Percentiles rank a stretch among this genome's conserved stretches.
Conservation (phyloP, 257 asterid species). For the Henckelia pumila region DNA sequence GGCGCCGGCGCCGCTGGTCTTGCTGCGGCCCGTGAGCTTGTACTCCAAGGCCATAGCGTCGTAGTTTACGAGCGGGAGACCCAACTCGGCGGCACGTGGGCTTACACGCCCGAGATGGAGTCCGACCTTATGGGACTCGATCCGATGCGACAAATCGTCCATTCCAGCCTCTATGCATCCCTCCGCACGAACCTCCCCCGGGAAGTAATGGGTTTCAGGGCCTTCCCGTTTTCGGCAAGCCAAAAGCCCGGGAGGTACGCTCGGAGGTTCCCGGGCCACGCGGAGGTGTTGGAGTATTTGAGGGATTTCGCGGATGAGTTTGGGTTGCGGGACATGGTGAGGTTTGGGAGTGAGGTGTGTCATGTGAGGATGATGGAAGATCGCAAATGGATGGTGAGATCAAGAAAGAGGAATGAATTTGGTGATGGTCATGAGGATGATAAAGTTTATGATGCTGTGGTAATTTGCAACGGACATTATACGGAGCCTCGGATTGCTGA, state of each 20-base stretch:
- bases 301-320: slow-evolving; percentile 64
- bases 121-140: slow-evolving; percentile 64
- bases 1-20: slow-evolving; percentile 98
- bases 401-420: slow-evolving; percentile 31
- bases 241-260: slow-evolving; percentile 50
- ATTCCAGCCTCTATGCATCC: slow-evolving; percentile 79
- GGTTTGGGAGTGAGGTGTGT: slow-evolving; percentile 69
- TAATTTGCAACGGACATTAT: slow-evolving; percentile 82
- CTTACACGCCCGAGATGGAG: slow-evolving; percentile 59
- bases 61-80: slow-evolving; percentile 68
- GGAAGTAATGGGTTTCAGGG: slow-evolving; percentile 80
- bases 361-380: slow-evolving; percentile 49
- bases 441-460: slow-evolving; percentile 86
- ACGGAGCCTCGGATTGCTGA: slow-evolving; percentile 81
- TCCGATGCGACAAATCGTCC: slow-evolving; percentile 52
- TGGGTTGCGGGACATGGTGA: slow-evolving; percentile 55
- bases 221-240: slow-evolving; percentile 60
- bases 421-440: slow-evolving; percentile 29
- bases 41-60: slow-evolving; percentile 75
- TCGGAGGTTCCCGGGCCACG: slow-evolving; percentile 84
- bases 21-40: slow-evolving; percentile 74
- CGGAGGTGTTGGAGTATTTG: slow-evolving; percentile 70
- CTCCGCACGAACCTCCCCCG: slow-evolving; percentile 88
- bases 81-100: slow-evolving; percentile 88
- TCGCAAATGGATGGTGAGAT: slow-evolving; percentile 64